phyloP scores from a whole-genome alignment of 2,329 filamentous ascomycete genomes.

The Apiospora hydei region DNA sequence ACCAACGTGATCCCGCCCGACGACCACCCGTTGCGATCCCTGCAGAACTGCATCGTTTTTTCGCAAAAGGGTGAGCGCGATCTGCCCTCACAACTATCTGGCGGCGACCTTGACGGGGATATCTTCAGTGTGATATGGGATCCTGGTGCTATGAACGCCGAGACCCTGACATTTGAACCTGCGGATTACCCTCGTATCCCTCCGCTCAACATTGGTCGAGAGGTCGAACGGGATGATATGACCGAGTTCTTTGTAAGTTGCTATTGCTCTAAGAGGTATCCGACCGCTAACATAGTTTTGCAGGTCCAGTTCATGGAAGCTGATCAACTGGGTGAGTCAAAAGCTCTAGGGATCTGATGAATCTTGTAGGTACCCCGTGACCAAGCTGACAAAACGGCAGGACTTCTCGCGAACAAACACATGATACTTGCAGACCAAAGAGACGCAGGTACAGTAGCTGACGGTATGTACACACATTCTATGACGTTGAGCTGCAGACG shows the following conservation, averaged over 20 bases:
- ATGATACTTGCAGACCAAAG: slow-evolving; percentile 69
- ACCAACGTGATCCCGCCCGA: slow-evolving; percentile 66
- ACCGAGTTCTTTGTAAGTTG: slow-evolving; percentile 70
- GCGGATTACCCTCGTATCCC: slow-evolving; percentile 72
- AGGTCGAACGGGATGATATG: slow-evolving; percentile 71
- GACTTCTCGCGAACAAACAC: slow-evolving; percentile 68
- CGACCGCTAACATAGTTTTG: background rate
- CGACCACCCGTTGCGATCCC: slow-evolving; percentile 64
- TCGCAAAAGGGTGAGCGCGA: slow-evolving; percentile 75
- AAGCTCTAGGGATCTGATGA: background rate
- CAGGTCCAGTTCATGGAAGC: slow-evolving; percentile 73
- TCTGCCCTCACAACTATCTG: slow-evolving; percentile 78
- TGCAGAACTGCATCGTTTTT: slow-evolving; percentile 81
- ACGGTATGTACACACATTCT: slow-evolving; percentile 4
- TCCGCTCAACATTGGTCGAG: slow-evolving; percentile 65
- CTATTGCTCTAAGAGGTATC: background rate
- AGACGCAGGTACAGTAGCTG: slow-evolving; percentile 56
- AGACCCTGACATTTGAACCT: slow-evolving; percentile 52
- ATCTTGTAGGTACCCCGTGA: background rate
- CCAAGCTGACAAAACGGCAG: slow-evolving; percentile 26
- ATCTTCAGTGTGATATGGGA: slow-evolving; percentile 84
- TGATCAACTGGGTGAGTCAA: slow-evolving; percentile 62
- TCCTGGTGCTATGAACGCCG: slow-evolving; percentile 47
- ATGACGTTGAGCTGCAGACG: background rate
- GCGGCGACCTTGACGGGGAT: slow-evolving; percentile 86